A percentile compares a stretch with the other conserved stretches of the same genome.
Conservation (phyloP, 257 asterid genomes). For the Eucommia ulmoides region DNA sequence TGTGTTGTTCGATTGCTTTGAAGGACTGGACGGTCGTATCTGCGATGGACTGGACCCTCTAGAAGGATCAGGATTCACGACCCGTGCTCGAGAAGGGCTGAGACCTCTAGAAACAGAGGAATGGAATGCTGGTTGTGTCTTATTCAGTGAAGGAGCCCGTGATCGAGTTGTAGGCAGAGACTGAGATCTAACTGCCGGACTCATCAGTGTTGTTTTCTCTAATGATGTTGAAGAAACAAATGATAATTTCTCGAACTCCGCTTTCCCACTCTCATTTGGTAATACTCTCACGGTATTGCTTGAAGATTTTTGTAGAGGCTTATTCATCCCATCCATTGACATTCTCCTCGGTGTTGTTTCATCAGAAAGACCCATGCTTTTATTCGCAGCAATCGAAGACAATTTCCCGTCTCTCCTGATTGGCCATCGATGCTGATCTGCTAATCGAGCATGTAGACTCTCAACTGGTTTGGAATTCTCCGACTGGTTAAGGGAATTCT, state of each 20-base stretch:
- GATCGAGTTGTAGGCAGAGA: conserved; percentile 31
- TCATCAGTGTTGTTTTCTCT: conserved; percentile 28
- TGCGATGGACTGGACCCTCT: conserved; percentile 70
- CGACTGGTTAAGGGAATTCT: conserved; percentile 40
- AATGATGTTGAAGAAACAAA: conserved; percentile 31
- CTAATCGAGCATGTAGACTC: conserved; percentile 33
- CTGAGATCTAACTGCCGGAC: conserved; percentile 48
- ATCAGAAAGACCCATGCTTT: conserved; percentile 41
- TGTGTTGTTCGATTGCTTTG: conserved; percentile 48
- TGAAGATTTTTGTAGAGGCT: conserved; percentile 36
- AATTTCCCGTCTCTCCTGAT: conserved; percentile 37
- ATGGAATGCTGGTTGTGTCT: conserved; percentile 7
- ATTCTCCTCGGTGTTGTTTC: conserved; percentile 43
- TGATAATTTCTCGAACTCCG: conserved; percentile 13
- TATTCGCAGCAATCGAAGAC: conserved; percentile 21
- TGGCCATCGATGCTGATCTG: conserved; percentile 79
- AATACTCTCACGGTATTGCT: conserved; percentile 35
- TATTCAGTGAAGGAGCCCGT: conserved; percentile 46
- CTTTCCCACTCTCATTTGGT: conserved; percentile 21
- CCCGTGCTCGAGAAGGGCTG: conserved; percentile 46
- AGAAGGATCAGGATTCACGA: conserved; percentile 28
- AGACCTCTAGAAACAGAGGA: conserved; percentile 42
- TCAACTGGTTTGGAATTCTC: conserved; percentile 77
- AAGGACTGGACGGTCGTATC: conserved; percentile 67
- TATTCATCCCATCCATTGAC: conserved; percentile 49